A percentile compares a stretch with the other conserved stretches of the same genome.
phyloP scores from a whole-genome alignment of 257 asterid genomes.

The Prunella vulgaris region DNA sequence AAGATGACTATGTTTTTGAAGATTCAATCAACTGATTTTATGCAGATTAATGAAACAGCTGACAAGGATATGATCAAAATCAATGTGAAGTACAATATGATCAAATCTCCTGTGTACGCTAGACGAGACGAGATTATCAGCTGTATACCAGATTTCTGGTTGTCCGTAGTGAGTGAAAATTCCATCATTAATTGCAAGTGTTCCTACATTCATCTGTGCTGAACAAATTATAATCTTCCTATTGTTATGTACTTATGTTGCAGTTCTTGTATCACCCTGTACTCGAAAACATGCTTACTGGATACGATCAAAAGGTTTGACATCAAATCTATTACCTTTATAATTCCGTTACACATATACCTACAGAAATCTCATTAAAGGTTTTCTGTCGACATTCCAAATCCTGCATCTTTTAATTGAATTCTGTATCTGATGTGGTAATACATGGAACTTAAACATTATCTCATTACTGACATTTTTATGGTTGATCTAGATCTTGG shows the following conservation, averaged over 20 bases:
- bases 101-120: slow-evolving; percentile 40
- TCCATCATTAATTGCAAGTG: slow-evolving; percentile 4
- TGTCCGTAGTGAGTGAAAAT: slow-evolving; percentile 39
- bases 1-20: slow-evolving; percentile 1
- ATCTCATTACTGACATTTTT: neutral
- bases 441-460: neutral
- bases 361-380: neutral
- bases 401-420: neutral
- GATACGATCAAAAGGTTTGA: slow-evolving; percentile 48
- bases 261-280: slow-evolving; percentile 61
- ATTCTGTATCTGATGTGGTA: neutral
- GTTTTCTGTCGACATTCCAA: neutral
- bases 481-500: slow-evolving; percentile 36
- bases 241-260: slow-evolving; percentile 9
- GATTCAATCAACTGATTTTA: slow-evolving; percentile 14
- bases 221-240: neutral
- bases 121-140: slow-evolving; percentile 39
- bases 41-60: slow-evolving; percentile 49
- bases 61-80: slow-evolving; percentile 35
- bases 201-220: neutral
- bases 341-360: neutral
- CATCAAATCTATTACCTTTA: slow-evolving; percentile 1
- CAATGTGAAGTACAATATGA: slow-evolving; percentile 36
- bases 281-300: slow-evolving; percentile 39
- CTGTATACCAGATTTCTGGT: slow-evolving; percentile 56